A percentile compares a stretch with the other conserved stretches of the same genome.
These are phyloP conservation scores for Beta lomatogona DNA, from an alignment of 179 eudicot species.

Conservation along the genomic window DNA sequence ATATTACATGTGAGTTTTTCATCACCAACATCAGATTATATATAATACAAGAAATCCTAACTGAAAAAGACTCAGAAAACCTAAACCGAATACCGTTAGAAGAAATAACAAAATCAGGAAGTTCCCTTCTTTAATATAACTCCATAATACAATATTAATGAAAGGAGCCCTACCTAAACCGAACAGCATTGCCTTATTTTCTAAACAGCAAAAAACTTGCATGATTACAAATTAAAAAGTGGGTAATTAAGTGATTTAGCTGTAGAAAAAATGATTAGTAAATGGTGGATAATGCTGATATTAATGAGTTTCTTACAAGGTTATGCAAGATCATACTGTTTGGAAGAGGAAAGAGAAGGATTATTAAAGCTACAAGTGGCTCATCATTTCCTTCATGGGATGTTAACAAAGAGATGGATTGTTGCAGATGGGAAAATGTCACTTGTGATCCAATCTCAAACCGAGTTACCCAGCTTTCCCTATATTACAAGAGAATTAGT, in stretches of 20 bases:
- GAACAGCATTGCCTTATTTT: no score
- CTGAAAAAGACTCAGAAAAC: no score
- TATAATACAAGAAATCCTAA: no score
- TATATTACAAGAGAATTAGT: not conserved
- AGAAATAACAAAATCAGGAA: no score
- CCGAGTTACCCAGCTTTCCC: slow-evolving; percentile 4
- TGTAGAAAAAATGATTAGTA: not conserved
- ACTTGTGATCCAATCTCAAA: slow-evolving; percentile 18
- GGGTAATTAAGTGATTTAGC: not conserved
- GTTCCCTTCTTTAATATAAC: no score
- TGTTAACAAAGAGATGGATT: not conserved
- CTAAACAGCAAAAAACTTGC: not conserved
- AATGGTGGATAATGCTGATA: not conserved
- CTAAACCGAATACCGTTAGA: no score
- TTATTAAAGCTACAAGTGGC: slow-evolving; percentile 12
- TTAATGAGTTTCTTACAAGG: not conserved
- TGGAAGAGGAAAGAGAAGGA: slow-evolving; percentile 14
- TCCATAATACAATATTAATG: no score
- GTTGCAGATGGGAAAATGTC: slow-evolving; percentile 25
- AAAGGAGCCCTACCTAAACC: no score
- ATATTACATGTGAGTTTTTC: no score
- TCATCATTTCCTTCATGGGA: slow-evolving; percentile 21
- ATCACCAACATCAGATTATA: no score
- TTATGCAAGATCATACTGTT: slow-evolving; percentile 3
- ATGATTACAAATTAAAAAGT: not conserved